These are phyloP conservation scores for Euclidium syriacum DNA, from an alignment of 345 rosid genomes.

Conservation along the genomic window DNA sequence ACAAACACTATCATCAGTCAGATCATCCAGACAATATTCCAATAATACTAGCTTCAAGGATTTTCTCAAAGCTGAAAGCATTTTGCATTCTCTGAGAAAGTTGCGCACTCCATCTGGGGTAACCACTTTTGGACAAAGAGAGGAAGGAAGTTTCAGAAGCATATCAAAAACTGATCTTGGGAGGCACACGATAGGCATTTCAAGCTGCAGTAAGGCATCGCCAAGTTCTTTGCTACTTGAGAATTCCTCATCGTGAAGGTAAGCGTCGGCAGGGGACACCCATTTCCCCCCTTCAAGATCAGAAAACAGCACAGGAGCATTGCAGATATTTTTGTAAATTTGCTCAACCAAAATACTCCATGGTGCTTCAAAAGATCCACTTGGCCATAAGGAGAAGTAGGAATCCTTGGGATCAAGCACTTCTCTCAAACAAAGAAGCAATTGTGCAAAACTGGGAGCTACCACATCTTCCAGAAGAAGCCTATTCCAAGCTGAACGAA, in stretches of 20 bases:
- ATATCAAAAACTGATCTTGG: slow-evolving; percentile 61
- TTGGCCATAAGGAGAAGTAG: slow-evolving; percentile 80
- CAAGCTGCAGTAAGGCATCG: slow-evolving; percentile 65
- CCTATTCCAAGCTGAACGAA: slow-evolving; percentile 92
- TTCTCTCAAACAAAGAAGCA: slow-evolving; percentile 67
- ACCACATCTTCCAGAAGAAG: slow-evolving; percentile 90
- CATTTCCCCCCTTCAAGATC: slow-evolving; percentile 71
- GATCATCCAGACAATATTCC: slow-evolving; percentile 94
- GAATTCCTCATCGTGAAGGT: slow-evolving; percentile 77
- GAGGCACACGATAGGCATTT: slow-evolving; percentile 78
- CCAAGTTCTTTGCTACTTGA: slow-evolving; percentile 64
- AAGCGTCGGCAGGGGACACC: slow-evolving; percentile 80
- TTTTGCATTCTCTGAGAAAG: slow-evolving; percentile 56
- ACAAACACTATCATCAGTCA: slow-evolving; percentile 72
- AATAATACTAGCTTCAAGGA: slow-evolving; percentile 60
- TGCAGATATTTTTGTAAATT: slow-evolving; percentile 56
- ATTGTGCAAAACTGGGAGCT: slow-evolving; percentile 57
- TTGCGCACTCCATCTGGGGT: slow-evolving; percentile 75
- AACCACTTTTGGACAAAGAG: slow-evolving; percentile 70
- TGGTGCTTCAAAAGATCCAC: slow-evolving; percentile 88
- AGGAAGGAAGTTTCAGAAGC: slow-evolving; percentile 60
- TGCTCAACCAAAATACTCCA: slow-evolving; percentile 85
- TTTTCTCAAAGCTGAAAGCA: slow-evolving; percentile 46
- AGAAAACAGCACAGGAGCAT: slow-evolving; percentile 60
- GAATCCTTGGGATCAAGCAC: slow-evolving; percentile 52